Base-by-base conservation (phyloP, 2,329 filamentous ascomycete species). In the Colletotrichum sp. region DNA sequence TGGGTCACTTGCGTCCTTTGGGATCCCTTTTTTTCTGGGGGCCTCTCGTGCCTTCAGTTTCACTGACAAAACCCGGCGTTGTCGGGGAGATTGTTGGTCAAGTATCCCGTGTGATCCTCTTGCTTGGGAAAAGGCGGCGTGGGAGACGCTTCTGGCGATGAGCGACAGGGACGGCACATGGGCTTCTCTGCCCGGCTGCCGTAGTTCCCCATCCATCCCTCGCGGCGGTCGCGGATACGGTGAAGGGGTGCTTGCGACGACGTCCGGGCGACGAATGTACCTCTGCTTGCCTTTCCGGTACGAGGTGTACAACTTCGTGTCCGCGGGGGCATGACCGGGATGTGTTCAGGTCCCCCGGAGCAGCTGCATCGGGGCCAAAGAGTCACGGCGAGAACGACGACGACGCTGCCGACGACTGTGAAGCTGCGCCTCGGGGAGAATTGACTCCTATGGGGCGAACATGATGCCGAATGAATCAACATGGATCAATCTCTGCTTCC, bases 121-220 rank as follows among this genome's bases (percentile, higher is more conserved):
- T 26, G 32, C 52, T 55, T 71, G 36, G 44, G 69, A 62, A 64
- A 69, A 26, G 57, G 55, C 63, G 24, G 63, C 55, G 63, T 26
- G 66, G 39, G 39, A 55, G 55, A 64, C 64, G 57, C 59, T 76
- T 69, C 66, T 52, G 75, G 75, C 34, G 32, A 63, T 77, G 75
- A 75, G 71, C 75, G 71, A 77, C 75, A 77, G 75, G 75, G 65
- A 77, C 75, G 36, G 36, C 71, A 77, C 71, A 77, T 70, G 62
- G 71, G 52, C 34, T 71, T 65, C 60, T 52, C n/a, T 21, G 39
- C 44, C 44, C 44, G 44, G 44, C 44, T 62, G 60, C 64, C 70
- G 73, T 63, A 64, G 39, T 57, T 44, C 69, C 70, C 68, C 16
- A 69, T 36, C 64, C 28, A 39, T 60, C 69, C 68, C 34, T 63